These are phyloP conservation scores for Rhipidocladum racemiflorum DNA, from an alignment of 176 grass and related monocot genomes.

Conservation along the genomic window DNA sequence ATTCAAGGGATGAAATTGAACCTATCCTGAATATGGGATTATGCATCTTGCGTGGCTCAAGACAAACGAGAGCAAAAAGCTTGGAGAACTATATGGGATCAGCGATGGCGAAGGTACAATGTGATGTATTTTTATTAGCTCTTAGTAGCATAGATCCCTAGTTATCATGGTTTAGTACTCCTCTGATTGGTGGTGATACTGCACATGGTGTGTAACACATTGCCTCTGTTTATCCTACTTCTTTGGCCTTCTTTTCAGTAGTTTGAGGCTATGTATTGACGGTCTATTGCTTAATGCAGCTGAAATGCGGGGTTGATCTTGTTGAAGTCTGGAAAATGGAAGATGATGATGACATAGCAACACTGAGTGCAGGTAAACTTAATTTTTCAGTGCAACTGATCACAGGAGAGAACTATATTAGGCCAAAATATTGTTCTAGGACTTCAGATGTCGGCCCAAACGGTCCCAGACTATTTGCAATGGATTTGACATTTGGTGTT, in stretches of 20 bases:
- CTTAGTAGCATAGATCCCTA: not conserved
- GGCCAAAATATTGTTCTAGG: slow-evolving; percentile 12
- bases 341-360: slow-evolving; percentile 16
- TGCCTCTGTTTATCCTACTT: not conserved
- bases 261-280: slow-evolving; percentile 32
- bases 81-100: slow-evolving; percentile 56
- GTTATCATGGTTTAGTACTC: slow-evolving; percentile 23
- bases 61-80: slow-evolving; percentile 45
- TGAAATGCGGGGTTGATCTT: slow-evolving; percentile 57
- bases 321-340: slow-evolving; percentile 75
- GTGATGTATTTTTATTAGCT: slow-evolving; percentile 12
- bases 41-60: slow-evolving; percentile 64
- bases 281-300: slow-evolving; percentile 56
- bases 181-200: slow-evolving; percentile 28
- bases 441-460: not conserved
- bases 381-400: slow-evolving; percentile 18
- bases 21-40: slow-evolving; percentile 67
- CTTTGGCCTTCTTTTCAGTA: slow-evolving; percentile 10
- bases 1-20: slow-evolving; percentile 55
- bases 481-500: not conserved
- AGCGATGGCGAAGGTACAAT: slow-evolving; percentile 61
- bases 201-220: not conserved
- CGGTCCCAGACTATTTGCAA: slow-evolving; percentile 13
- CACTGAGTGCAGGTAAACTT: slow-evolving; percentile 36
- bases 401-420: slow-evolving; percentile 23